These are phyloP conservation scores for Alternaria sp. DNA, from an alignment of 2,329 filamentous ascomycete genomes.

Conservation along the genomic window DNA sequence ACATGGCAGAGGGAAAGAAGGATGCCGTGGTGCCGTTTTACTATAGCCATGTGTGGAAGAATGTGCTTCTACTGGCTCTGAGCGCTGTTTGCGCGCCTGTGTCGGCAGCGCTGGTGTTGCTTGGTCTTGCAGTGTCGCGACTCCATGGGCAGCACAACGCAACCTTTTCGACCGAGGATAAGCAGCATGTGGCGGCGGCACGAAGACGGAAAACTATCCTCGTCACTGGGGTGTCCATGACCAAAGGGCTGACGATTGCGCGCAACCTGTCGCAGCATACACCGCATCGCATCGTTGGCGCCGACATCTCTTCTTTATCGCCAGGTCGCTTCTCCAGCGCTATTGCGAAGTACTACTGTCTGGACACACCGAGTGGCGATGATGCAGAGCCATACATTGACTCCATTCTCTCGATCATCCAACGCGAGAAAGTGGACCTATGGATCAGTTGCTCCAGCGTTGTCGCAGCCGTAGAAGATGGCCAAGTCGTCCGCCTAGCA, in stretches of 20 bases:
- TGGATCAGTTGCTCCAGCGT: constrained; percentile 80
- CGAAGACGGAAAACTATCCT: constrained; percentile 62
- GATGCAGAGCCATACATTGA: constrained; percentile 60
- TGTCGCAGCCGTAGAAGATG: constrained; percentile 69
- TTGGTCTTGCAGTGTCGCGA: constrained; percentile 34
- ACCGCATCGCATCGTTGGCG: constrained; percentile 74
- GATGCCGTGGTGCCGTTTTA: constrained; percentile 27
- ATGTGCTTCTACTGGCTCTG: constrained; percentile 54
- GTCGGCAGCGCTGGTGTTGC: constrained; percentile 40
- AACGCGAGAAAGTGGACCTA: constrained; percentile 67
- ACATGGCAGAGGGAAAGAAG: constrained; percentile 18
- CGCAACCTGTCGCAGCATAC: constrained; percentile 66
- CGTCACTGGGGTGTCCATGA: constrained; percentile 75
- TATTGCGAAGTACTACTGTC: constrained; percentile 62
- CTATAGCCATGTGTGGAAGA: constrained; percentile 56
- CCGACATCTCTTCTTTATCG: constrained; percentile 60
- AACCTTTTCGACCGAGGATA: constrained; percentile 23
- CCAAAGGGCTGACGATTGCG: constrained; percentile 71
- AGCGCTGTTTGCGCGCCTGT: constrained; percentile 58
- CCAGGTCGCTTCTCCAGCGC: constrained; percentile 63
- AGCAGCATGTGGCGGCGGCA: constrained; percentile 24
- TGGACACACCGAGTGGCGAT: constrained; percentile 43
- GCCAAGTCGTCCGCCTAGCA: constrained; percentile 59
- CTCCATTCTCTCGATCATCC: constrained; percentile 64
- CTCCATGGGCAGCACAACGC: constrained; percentile 14